Base-by-base conservation (phyloP, 768 basidiomycete genomes). In the Tricholoma sp. region DNA sequence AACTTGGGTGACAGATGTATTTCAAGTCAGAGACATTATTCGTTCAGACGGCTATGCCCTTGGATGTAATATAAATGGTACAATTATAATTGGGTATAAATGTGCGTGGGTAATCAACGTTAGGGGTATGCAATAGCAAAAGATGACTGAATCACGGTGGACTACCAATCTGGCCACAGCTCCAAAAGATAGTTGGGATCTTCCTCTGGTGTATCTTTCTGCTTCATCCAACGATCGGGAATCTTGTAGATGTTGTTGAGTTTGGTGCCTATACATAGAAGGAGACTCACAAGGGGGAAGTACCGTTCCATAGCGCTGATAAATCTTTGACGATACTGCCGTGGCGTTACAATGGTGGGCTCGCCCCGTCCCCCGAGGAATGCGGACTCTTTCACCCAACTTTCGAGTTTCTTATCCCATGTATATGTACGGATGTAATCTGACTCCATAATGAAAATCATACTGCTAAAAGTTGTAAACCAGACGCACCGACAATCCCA, bases 331-430 rank as follows among this genome's bases (percentile, higher is more conserved):
- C 91, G 80, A 74, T 98, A 98, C 70, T 95, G 92, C 67, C 87
- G 94, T 2, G 96, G 96, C 3, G 94, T 96, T 24, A 98, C 91
- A 63, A 99, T 95, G 0, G 96, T 98, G 0, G 97, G 96, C 61
- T 96, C 96, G 9, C 93, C 94, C 64, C 85, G 86, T 44, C 82
- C 89, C 47, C 92, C 94, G 20, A 98, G 76, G 71, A 95, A 94
- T 0, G 91, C 81, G 2, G 92, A 88, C 63, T 98, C 97, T 67
- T 98, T 99, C 44, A 98, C 93, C 94, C 93, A 97, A 58, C 88
- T 98, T 73, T 98, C 97, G 15, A 99, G 75, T 63, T 94, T 94
- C 76, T 99, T 99, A 75, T 99, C 97, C 94, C 94, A 97, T 0
- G 93, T 96, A 66, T 95, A 96, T 3, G 94, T 94, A 8, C 94